Base-by-base conservation (phyloP, 345 rosid genomes). In the Citrus sp. region DNA sequence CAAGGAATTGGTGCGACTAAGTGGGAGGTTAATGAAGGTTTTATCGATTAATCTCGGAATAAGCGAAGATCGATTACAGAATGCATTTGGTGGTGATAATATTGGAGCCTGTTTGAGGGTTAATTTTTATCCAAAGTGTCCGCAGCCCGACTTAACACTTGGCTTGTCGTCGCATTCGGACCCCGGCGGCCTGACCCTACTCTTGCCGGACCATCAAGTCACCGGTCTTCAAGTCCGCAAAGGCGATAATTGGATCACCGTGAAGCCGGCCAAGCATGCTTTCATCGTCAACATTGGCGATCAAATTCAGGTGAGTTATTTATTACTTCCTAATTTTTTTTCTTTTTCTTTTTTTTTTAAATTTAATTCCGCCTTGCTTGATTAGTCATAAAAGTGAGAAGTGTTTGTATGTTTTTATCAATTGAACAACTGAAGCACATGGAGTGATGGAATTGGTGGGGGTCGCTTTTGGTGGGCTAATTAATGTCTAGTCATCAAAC, bases 151-250 rank as follows among this genome's bases (percentile, higher is more conserved):
- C 58, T 73, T 96, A 63, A 83, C 99, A 5, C 93, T 94, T 0
- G 98, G 99, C 9, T 82, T 96, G 38, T 94, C 99, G 0, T 80
- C 97, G 0, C 99, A 96, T 82, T 94, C 99, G 1, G 99, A 96
- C 63, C 99, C 99, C 0, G 98, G 98, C 0, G 98, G 98, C 70
- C 67, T 94, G 88, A 96, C 99, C 60, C 28, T 96, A 32, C 88
- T 96, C 55, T 81, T 96, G 79, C 97, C 98, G 32, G 98, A 94
- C 42, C 78, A 86, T 60, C 82, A 91, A 24, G 97, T 94, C 16
- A 32, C 87, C 1, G 99, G 99, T 18, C 97, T 96, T 49, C 98
- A 96, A 66, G 97, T 96, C 55, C 92, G 91, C 4, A 87, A 78
- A 81, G 83, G 86, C 12, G 85, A 77, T 22, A 42, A 70, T 4